phyloP scores from a whole-genome alignment of 352 stramenopile species.

The Pythium aquatile region DNA sequence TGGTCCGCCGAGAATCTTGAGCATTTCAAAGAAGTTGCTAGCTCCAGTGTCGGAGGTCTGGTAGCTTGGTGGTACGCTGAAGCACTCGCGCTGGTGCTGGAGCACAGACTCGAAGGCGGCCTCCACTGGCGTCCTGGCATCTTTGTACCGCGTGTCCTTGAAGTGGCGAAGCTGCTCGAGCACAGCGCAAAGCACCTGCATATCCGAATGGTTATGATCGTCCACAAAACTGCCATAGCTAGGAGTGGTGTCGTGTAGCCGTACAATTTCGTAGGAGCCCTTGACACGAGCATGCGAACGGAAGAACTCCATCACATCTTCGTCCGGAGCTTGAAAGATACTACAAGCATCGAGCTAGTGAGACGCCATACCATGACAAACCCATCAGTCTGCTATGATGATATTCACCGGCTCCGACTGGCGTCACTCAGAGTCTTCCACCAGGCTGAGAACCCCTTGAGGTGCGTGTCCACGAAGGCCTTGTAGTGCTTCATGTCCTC shows the following conservation, averaged over 20 bases:
- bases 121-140: conserved; percentile 79
- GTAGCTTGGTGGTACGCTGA: conserved; percentile 50
- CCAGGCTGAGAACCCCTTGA: conserved; percentile 61
- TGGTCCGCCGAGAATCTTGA: conserved; percentile 51
- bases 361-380: not conserved
- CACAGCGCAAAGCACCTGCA: conserved; percentile 73
- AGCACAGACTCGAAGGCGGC: conserved; percentile 56
- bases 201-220: not conserved
- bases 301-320: conserved; percentile 85
- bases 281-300: conserved; percentile 85
- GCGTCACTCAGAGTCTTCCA: conserved; percentile 50
- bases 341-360: conserved; percentile 20
- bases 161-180: conserved; percentile 94
- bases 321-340: conserved; percentile 85
- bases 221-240: too few species aligned
- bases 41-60: conserved; percentile 34
- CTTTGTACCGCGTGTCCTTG: conserved; percentile 84
- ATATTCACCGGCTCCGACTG: conserved; percentile 35
- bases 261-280: conserved; percentile 85
- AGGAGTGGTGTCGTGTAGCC: not conserved
- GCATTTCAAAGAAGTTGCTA: conserved; percentile 61
- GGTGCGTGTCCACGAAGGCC: conserved; percentile 58
- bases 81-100: conserved; percentile 50
- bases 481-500: conserved; percentile 69
- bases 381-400: not conserved